Evolutionary conservation across 2,329 filamentous ascomycete species (phyloP).

Genomic region (Akanthomyces uredinophilus): DNA sequence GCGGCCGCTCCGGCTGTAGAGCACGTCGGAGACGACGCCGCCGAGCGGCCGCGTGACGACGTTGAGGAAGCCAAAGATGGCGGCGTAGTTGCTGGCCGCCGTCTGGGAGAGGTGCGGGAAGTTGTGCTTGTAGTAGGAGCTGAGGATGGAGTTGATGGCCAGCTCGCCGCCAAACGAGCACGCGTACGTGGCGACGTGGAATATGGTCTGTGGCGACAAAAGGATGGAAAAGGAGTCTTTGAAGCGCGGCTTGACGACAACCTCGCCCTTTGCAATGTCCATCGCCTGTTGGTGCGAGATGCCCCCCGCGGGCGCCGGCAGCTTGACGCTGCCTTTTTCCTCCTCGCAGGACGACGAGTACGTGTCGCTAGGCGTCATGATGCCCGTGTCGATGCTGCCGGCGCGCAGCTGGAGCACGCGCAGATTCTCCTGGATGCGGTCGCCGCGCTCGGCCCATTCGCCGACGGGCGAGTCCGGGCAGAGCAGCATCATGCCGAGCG

Average conservation of each 20-base stretch:
- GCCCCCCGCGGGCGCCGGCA: conserved; percentile 25
- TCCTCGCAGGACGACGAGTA: conserved; percentile 27
- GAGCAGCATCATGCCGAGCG: conserved; percentile 63
- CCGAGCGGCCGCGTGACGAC: conserved; percentile 61
- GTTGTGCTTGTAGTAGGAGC: conserved; percentile 54
- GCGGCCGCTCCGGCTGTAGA: conserved; percentile 39
- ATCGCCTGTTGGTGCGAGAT: conserved; percentile 49
- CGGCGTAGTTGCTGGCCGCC: conserved; percentile 54
- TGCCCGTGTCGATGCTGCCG: conserved; percentile 43
- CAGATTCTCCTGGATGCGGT: conserved; percentile 50
- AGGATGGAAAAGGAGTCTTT: conserved; percentile 41
- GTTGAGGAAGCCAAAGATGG: conserved; percentile 74
- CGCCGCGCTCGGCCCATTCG: conserved; percentile 69
- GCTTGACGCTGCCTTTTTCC: conserved; percentile 19
- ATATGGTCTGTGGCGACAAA: conserved; percentile 50
- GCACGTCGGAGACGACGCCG: conserved; percentile 49
- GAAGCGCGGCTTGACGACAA: conserved; percentile 51
- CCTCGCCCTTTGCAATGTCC: conserved; percentile 48
- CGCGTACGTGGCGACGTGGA: conserved; percentile 52
- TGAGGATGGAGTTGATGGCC: conserved; percentile 56
- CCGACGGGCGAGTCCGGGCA: conserved; percentile 81
- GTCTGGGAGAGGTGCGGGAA: conserved; percentile 55
- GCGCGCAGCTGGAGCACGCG: conserved; percentile 38
- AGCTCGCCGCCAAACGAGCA: conserved; percentile 61
- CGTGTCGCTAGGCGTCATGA: conserved; percentile 29